Conservation (phyloP, 768 basidiomycete genomes). For the Amanita fuliginea region DNA sequence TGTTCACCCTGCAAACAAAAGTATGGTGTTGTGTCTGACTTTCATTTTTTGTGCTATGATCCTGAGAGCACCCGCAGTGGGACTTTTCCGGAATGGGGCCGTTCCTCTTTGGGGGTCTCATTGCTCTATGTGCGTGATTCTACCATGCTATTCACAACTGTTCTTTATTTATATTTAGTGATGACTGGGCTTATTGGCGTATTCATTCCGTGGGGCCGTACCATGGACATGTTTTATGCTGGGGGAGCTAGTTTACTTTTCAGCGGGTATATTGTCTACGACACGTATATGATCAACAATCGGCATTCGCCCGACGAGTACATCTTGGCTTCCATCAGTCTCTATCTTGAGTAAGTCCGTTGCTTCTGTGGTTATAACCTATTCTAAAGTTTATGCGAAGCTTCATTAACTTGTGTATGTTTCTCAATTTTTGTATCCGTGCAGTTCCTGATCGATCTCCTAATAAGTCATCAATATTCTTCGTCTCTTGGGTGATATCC, state of each 20-base stretch:
- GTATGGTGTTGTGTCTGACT: constrained; percentile 22
- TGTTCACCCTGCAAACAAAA: constrained; percentile 94
- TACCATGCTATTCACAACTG: no score
- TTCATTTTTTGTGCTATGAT: neutral
- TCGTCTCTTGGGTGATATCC: constrained; percentile 58
- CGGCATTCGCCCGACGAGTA: constrained; percentile 88
- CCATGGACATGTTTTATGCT: constrained; percentile 75
- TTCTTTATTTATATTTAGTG: constrained; percentile 24
- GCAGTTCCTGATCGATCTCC: constrained; percentile 6
- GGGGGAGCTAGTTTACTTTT: constrained; percentile 73
- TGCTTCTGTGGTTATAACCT: neutral
- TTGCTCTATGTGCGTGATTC: constrained; percentile 54
- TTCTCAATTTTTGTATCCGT: neutral
- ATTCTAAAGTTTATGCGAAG: constrained; percentile 24
- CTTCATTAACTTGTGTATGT: constrained; percentile 81
- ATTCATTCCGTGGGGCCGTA: constrained; percentile 78
- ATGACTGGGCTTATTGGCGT: constrained; percentile 76
- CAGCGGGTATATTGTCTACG: constrained; percentile 84
- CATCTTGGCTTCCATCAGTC: constrained; percentile 80
- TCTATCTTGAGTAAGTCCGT: constrained; percentile 85
- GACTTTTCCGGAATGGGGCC: constrained; percentile 92
- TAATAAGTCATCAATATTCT: constrained; percentile 70
- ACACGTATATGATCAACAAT: constrained; percentile 85
- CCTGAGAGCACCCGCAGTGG: constrained; percentile 37
- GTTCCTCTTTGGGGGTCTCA: constrained; percentile 77